Evolutionary conservation across 2,329 filamentous ascomycete genomes (phyloP), one percentile per base, ranked within the genome.

Genomic region (Diplocarpon rosae): DNA sequence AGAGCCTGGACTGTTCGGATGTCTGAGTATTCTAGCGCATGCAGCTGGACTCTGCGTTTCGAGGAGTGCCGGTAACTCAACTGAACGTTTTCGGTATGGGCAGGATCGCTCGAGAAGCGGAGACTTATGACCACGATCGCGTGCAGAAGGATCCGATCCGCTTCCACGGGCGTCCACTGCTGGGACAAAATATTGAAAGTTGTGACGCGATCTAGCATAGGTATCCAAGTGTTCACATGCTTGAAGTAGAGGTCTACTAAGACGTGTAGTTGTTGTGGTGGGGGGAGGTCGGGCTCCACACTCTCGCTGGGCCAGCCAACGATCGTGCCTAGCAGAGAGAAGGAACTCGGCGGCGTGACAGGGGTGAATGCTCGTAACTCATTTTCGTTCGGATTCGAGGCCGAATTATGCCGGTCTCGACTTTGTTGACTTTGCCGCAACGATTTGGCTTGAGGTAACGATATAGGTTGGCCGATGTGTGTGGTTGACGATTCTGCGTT

Each of bases 221-320:
- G 40, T 7, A 43, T 37, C 40, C 40, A 43, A 6, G 40, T 43
- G 24, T 43, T 43, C 13, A 43, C 37, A 8, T 43, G 40, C 34
- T 43, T 43, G 33, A 43, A 43, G 27, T 43, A 43, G 10, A 43
- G 34, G 16, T 43, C 40, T 7, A 43, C 33, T 1, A 43, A 15
- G 14, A 43, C 13, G 11, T 43, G 37, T 5, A 43, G 40, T 24
- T 43, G 24, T 29, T 43, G 31, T 1, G 33, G 40, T 10, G 40
- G 33, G 1, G 40, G 40, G 8, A 43, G 13, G 7, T 37, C 40
- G 8, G 40, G 40, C 28, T 43, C 40, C 13, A 37, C 15, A 6
- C 14, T 37, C n/a, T 37, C 33, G 27, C 40, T 43, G 20, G 34
- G 40, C 40, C 40, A 43, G 9, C 40, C 40, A 15, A 43, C 33